phyloP scores from a whole-genome alignment of 1,284 basidiomycete genomes.

The Apiotrichum sp. region DNA sequence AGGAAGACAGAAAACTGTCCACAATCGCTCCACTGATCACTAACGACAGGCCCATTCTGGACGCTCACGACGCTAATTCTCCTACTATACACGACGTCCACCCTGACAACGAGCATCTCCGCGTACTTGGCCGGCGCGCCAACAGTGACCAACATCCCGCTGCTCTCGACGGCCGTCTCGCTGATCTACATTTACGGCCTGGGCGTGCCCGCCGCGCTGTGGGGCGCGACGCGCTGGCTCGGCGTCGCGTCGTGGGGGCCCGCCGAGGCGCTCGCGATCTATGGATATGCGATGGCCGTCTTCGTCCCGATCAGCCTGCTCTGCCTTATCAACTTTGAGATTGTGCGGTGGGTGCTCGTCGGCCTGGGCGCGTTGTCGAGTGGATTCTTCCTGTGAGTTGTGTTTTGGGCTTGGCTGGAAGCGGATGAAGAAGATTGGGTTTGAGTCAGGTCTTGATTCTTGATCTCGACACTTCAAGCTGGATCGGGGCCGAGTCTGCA shows the following conservation, averaged over 20 bases:
- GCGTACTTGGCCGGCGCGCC: conserved; percentile 61
- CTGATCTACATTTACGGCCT: conserved; percentile 82
- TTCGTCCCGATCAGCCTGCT: conserved; percentile 61
- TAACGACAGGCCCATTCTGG: conserved; percentile 75
- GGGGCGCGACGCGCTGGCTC: conserved; percentile 65
- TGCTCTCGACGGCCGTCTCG: conserved; percentile 72
- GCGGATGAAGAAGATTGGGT: no score
- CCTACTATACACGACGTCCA: conserved; percentile 82
- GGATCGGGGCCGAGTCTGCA: no score
- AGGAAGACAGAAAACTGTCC: no score
- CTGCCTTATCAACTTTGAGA: conserved; percentile 70
- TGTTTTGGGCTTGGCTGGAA: neutral
- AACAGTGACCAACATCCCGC: conserved; percentile 58
- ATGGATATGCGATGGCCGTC: conserved; percentile 50
- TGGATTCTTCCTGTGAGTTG: conserved; percentile 66
- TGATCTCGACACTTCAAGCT: no score
- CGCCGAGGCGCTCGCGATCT: conserved; percentile 57
- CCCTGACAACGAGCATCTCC: conserved; percentile 73
- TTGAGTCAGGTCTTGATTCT: no score
- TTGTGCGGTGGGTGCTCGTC: conserved; percentile 73
- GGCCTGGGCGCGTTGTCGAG: conserved; percentile 65
- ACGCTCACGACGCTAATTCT: conserved; percentile 87
- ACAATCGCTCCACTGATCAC: neutral
- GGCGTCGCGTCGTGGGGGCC: conserved; percentile 80
- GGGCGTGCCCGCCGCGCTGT: conserved; percentile 64